Evolutionary conservation across 179 eudicot genomes (phyloP), one percentile per base, ranked within the genome.

Genomic region (Nepenthes alata): DNA sequence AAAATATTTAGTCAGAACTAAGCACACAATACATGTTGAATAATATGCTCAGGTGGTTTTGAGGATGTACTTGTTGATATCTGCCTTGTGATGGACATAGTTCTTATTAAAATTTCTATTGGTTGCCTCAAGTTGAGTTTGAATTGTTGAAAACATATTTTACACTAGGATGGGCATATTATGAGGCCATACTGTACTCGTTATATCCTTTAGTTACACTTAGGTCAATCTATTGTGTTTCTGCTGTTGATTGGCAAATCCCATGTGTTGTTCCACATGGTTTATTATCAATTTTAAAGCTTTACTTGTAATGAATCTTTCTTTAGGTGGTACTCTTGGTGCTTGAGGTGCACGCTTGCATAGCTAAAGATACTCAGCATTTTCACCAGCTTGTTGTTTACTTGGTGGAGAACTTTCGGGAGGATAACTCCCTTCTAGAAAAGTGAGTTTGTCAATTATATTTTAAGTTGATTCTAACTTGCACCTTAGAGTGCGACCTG

Each of bases 311-410:
- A 3, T 45, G 13, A 47, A 8, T 64, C 25, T 37, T 39, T 62
- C 60, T 11, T 6, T 75, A 90, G 97, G 99, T 94, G 64, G 99
- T 94, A 70, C 87, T 94, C 34, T 74, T 87, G 85, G 99, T 82
- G 77, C 91, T 94, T 61, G 89, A 85, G 74, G 99, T 94, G 76
- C 97, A 87, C 84, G 97, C 99, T 57, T 85, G 95, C 78, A 88
- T 94, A 58, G 99, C 99, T 59, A 70, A 78, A 73, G 99, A 90
- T 60, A 80, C 74, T 11, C 68, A 60, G 59, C 86, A 87, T 69
- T 94, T 94, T 64, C 87, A 72, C 59, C 78, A 90, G 47, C 99
- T 94, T 77, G 78, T 87, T 64, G 91, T 81, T 70, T 82, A 75
- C 78, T 71, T 94, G 70, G 85, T 90, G 63, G 76, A 84, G 52